These are phyloP conservation scores for Marasmius oreades DNA, from an alignment of 1,284 basidiomycete genomes.

Conservation along the genomic window DNA sequence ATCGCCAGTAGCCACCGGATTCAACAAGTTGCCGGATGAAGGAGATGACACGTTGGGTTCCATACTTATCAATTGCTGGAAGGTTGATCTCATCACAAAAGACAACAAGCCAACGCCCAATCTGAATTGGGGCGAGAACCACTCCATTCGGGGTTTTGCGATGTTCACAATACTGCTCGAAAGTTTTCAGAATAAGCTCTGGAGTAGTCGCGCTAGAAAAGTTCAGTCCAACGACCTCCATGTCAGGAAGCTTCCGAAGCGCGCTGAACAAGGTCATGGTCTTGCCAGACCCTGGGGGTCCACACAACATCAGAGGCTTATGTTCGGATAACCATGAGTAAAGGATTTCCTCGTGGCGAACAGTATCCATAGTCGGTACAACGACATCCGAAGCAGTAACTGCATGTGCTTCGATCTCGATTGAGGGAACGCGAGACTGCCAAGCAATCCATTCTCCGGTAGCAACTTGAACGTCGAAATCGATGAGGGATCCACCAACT, in stretches of 20 bases:
- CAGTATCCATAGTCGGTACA: constrained; percentile 97
- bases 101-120: constrained; percentile 97
- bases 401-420: constrained; percentile 96
- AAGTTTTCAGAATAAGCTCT: constrained; percentile 97
- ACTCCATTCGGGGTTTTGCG: constrained; percentile 97
- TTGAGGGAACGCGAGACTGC: constrained; percentile 88
- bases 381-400: constrained; percentile 96
- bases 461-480: constrained; percentile 90
- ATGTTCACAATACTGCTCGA: constrained; percentile 99
- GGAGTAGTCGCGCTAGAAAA: constrained; percentile 99
- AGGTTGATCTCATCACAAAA: constrained; percentile 99
- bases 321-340: constrained; percentile 99
- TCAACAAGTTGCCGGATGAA: constrained; percentile 98
- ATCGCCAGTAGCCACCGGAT: constrained; percentile 92
- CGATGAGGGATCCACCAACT: constrained; percentile 85
- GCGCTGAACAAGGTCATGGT: constrained; percentile 99
- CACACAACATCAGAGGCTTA: constrained; percentile 97
- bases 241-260: constrained; percentile 94
- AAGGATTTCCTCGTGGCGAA: constrained; percentile 97
- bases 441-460: constrained; percentile 90
- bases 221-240: constrained; percentile 99
- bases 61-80: constrained; percentile 96
- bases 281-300: constrained; percentile 98
- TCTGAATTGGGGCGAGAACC: constrained; percentile 89
- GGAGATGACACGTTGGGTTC: constrained; percentile 97